Evolutionary conservation across 352 stramenopile species (phyloP).

Genomic region (Phytopythium sindhum): DNA sequence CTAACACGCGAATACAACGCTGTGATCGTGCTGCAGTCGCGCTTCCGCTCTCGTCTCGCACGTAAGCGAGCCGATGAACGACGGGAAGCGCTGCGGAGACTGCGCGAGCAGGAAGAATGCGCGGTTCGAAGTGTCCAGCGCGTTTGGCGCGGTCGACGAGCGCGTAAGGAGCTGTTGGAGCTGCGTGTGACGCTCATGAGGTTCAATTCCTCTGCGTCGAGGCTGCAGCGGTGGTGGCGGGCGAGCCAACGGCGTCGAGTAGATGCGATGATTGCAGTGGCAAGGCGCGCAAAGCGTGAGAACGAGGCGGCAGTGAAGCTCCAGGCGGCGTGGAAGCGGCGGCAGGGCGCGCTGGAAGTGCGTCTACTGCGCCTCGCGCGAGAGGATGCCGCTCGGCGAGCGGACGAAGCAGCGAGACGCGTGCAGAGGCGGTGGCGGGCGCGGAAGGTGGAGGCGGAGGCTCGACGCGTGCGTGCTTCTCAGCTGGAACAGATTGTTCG

Average conservation of each 20-base stretch:
- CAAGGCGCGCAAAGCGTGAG: slow-evolving; percentile 28
- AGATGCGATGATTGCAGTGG: slow-evolving; percentile 38
- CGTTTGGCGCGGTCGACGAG: slow-evolving; percentile 32
- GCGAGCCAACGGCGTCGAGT: slow-evolving; percentile 34
- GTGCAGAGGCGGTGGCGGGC: slow-evolving; percentile 4
- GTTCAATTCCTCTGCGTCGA: slow-evolving; percentile 27
- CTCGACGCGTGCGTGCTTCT: background rate
- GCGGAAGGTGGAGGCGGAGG: background rate
- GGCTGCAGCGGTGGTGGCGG: slow-evolving; percentile 58
- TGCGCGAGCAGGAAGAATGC: slow-evolving; percentile 27
- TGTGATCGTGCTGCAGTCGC: slow-evolving; percentile 57
- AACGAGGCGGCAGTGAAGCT: slow-evolving; percentile 46
- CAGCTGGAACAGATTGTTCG: background rate
- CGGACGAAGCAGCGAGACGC: background rate
- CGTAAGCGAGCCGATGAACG: slow-evolving; percentile 30
- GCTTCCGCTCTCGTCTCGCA: slow-evolving; percentile 46
- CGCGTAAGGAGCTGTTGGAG: slow-evolving; percentile 30
- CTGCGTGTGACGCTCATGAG: slow-evolving; percentile 21
- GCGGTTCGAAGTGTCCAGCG: slow-evolving; percentile 44
- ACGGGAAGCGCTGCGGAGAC: slow-evolving; percentile 30
- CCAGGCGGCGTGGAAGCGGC: slow-evolving; percentile 57
- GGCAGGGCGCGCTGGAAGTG: slow-evolving; percentile 35
- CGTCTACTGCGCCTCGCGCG: slow-evolving; percentile 38
- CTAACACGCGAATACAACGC: slow-evolving; percentile 40
- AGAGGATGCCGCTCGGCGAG: slow-evolving; percentile 7